Base-by-base conservation (phyloP, 2,329 filamentous ascomycete genomes). In the Trichophyton equinum region DNA sequence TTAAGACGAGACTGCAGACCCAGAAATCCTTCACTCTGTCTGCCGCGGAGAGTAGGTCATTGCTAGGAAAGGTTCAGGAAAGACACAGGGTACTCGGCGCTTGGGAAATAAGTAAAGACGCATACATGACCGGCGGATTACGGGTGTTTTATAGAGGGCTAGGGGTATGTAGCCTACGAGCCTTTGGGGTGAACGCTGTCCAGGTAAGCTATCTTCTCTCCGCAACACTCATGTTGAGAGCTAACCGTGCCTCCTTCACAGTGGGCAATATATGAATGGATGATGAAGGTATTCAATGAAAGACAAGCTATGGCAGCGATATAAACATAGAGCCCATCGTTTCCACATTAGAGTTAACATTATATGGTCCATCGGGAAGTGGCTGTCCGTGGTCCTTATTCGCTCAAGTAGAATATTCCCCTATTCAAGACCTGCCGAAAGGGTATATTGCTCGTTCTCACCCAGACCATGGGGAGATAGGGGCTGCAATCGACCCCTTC, bases 101-200 rank as follows among this genome's bases (percentile, higher is more conserved):
- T 0, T 70, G 87, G 27, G 79, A 84, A 49, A 79, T 92, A 47
- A 83, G 88, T 0, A 82, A 74, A 64, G 76, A 83, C 46, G 82
- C 85, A 0, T 95, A 92, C 69, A 78, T 75, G 61, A 77, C 79
- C 49, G 85, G 82, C 33, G 87, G 88, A 0, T 40, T 78, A 7
- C 72, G 74, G 36, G 79, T 84, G 1, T 91, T 91, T 74, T 91
- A 89, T 70, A 79, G 84, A 33, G 88, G 88, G 0, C 73, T 97
- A 47, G 84, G 85, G 0, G 80, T 96, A 36, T 97, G 92, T 73
- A 95, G 89, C 72, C 74, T 88, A 7, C 79, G 92, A 66, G 92
- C 92, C 0, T 96, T 97, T 71, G 77, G 95, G 59, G 92, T 96
- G 44, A 96, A 96, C 76, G 91, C 92, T 1, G 87, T 89, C n/a